phyloP scores from a whole-genome alignment of 805 yeast genomes.

The Lachancea thermotolerans region DNA sequence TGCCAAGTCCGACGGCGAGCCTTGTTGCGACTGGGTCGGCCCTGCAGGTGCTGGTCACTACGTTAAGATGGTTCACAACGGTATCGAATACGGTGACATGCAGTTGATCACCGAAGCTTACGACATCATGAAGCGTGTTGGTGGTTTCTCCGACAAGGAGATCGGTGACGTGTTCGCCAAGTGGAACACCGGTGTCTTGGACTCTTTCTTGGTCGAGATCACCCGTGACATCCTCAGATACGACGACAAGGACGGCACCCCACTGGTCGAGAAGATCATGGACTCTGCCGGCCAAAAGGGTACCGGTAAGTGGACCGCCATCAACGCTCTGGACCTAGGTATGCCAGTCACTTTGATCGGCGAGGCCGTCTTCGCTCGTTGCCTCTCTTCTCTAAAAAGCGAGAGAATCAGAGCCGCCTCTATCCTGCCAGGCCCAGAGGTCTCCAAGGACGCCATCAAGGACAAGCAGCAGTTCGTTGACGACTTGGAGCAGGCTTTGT shows the following conservation, averaged over 20 bases:
- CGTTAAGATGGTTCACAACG: constrained; percentile 99
- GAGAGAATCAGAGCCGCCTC: constrained; percentile 87
- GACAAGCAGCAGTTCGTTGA: constrained; percentile 83
- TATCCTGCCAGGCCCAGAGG: constrained; percentile 70
- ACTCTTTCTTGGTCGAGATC: constrained; percentile 94
- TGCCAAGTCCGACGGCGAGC: constrained; percentile 96
- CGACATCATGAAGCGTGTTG: constrained; percentile 90
- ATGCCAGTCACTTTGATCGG: constrained; percentile 98
- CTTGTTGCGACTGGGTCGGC: constrained; percentile 99
- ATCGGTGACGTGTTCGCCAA: constrained; percentile 84
- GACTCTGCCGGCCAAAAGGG: constrained; percentile 99
- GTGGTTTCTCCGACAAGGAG: constrained; percentile 84
- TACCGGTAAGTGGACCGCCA: constrained; percentile 99
- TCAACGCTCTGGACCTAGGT: constrained; percentile 94
- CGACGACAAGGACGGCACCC: constrained; percentile 85
- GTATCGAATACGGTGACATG: constrained; percentile 99
- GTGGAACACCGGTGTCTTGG: constrained; percentile 97
- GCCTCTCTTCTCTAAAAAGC: constrained; percentile 83
- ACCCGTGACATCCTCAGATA: constrained; percentile 89
- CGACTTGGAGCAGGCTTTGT: constrained; percentile 94
- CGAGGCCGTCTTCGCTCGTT: constrained; percentile 97
- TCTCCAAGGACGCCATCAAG: constrained; percentile 54
- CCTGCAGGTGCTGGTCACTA: constrained; percentile 98
- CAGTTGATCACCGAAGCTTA: constrained; percentile 97
- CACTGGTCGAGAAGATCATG: constrained; percentile 91